These are phyloP conservation scores for Botrytis fragariae DNA, from an alignment of 2,329 filamentous ascomycete genomes.

Conservation along the genomic window DNA sequence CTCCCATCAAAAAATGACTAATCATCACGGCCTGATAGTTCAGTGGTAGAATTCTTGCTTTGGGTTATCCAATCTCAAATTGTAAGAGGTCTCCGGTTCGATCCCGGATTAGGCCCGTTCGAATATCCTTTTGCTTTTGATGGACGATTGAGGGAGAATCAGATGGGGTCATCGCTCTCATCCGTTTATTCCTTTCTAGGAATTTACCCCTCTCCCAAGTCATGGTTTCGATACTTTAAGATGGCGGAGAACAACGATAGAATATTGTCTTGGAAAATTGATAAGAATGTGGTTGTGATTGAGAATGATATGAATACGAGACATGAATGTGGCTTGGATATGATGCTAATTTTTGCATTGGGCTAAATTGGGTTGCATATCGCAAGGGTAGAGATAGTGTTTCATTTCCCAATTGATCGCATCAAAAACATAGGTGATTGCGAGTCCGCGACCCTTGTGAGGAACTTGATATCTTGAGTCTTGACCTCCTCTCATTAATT, in stretches of 20 bases:
- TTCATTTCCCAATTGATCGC: not conserved
- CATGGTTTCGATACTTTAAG: not conserved
- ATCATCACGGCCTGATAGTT: constrained; percentile 2
- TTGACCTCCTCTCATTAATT: not conserved
- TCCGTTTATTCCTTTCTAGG: too few species aligned
- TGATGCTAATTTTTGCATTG: not conserved
- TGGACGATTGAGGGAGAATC: too few species aligned
- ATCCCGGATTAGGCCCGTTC: constrained; percentile 16
- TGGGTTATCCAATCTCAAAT: not conserved
- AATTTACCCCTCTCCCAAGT: too few species aligned
- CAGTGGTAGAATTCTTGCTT: constrained; percentile 18
- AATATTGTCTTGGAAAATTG: not conserved
- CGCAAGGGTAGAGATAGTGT: not conserved
- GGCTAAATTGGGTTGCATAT: not conserved
- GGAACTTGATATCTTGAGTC: not conserved
- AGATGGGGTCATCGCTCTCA: too few species aligned
- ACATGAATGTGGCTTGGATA: not conserved
- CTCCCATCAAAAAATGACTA: not conserved
- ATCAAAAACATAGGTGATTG: not conserved
- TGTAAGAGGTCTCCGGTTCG: constrained; percentile 17
- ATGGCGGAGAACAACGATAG: not conserved
- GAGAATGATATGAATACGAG: not conserved
- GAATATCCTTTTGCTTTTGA: too few species aligned
- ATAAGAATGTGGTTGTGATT: not conserved
- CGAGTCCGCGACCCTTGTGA: not conserved